Evolutionary conservation across 768 basidiomycete species (phyloP).

Genomic region (Boletus sp.): DNA sequence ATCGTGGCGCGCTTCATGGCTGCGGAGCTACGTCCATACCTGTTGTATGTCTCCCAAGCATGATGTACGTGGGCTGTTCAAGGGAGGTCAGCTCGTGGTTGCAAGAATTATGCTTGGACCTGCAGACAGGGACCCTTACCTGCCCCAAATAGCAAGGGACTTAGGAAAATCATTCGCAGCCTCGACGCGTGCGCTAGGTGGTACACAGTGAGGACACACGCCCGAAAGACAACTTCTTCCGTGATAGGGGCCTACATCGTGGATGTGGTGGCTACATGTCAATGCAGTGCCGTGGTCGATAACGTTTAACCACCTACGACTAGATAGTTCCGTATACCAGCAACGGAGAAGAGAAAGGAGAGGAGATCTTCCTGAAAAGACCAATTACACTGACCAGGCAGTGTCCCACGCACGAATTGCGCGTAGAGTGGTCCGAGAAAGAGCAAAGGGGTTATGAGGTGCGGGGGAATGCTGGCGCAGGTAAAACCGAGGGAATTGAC

Average conservation of each 20-base stretch:
- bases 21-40: slow-evolving; percentile 60
- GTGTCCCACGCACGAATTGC: slow-evolving; percentile 37
- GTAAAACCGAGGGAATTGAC: slow-evolving; percentile 41
- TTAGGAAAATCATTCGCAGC: slow-evolving; percentile 65
- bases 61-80: slow-evolving; percentile 85
- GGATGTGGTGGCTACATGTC: not conserved
- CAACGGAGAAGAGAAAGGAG: slow-evolving; percentile 44
- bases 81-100: slow-evolving; percentile 7
- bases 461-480: slow-evolving; percentile 38
- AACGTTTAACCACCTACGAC: slow-evolving; percentile 32
- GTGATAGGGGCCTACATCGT: slow-evolving; percentile 73
- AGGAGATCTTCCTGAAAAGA: slow-evolving; percentile 38
- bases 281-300: not conserved
- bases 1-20: slow-evolving; percentile 64
- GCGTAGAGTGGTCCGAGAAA: slow-evolving; percentile 78
- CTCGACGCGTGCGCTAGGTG: slow-evolving; percentile 58
- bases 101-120: not conserved
- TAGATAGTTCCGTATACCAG: slow-evolving; percentile 70
- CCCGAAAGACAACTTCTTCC: slow-evolving; percentile 89
- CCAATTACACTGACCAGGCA: slow-evolving; percentile 59
- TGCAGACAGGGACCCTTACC: slow-evolving; percentile 45
- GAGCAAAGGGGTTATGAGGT: slow-evolving; percentile 67
- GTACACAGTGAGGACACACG: slow-evolving; percentile 75
- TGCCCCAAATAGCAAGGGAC: slow-evolving; percentile 85
- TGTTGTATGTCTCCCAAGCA: slow-evolving; percentile 80